Percentiles rank a stretch among this genome's conserved stretches.
Conservation (phyloP, 106 monocot species). For the Dendrobium chrysotoxum region DNA sequence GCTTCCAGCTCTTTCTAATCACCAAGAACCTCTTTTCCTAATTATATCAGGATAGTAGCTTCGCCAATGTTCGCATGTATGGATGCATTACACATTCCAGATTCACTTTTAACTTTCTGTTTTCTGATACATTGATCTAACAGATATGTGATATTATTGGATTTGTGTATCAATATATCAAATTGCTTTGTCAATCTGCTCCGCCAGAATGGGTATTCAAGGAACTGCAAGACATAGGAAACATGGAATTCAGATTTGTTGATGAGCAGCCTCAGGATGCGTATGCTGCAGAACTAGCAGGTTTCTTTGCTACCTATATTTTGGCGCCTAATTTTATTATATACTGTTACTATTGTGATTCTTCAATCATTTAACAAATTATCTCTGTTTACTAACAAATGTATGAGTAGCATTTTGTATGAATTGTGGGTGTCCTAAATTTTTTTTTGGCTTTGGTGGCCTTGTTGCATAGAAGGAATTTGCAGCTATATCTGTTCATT, state of each 20-base stretch:
- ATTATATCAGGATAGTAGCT: neutral
- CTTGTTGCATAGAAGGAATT: neutral
- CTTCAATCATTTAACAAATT: neutral
- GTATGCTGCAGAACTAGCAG: slow-evolving; percentile 87
- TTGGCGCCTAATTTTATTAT: neutral
- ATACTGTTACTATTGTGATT: neutral
- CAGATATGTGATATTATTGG: slow-evolving; percentile 74
- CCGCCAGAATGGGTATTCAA: slow-evolving; percentile 97
- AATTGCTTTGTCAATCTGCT: slow-evolving; percentile 46
- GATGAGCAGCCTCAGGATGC: slow-evolving; percentile 97
- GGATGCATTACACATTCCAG: neutral
- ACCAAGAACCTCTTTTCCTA: neutral
- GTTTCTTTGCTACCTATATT: slow-evolving; percentile 23
- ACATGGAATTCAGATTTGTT: slow-evolving; percentile 93
- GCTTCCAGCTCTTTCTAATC: neutral
- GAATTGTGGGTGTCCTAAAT: neutral
- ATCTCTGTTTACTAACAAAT: neutral
- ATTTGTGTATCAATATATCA: slow-evolving; percentile 80
- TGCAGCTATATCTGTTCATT: neutral
- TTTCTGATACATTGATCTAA: slow-evolving; percentile 18
- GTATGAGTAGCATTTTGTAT: neutral
- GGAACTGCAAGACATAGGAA: slow-evolving; percentile 94
- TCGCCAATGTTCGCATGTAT: neutral
- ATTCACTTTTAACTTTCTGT: neutral
- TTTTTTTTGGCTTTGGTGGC: neutral